phyloP scores from a whole-genome alignment of 192 early-diverging fungal genomes.

The Coemansia sp. region DNA sequence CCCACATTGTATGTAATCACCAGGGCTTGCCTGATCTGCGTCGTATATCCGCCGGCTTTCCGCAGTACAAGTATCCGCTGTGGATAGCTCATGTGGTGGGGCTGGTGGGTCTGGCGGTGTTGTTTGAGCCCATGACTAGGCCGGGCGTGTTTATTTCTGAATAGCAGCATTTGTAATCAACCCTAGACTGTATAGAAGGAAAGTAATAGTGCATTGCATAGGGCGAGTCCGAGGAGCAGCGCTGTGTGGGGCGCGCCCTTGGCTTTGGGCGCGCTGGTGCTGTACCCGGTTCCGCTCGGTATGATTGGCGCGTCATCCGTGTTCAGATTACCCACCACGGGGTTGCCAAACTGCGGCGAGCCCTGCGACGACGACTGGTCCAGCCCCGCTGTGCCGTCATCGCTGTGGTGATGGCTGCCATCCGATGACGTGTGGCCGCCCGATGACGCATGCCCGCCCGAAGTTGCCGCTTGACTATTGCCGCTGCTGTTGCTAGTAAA shows the following conservation, averaged over 20 bases:
- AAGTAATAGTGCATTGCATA: too few species aligned
- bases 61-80: conserved; percentile 7
- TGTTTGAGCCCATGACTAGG: conserved; percentile 48
- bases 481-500: neutral
- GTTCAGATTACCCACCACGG: conserved; percentile 27
- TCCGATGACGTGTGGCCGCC: neutral
- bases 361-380: neutral
- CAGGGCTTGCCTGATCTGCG: conserved; percentile 22
- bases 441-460: too few species aligned
- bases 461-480: neutral
- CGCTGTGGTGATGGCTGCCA: neutral
- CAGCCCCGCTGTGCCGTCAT: conserved; percentile 4
- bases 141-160: conserved; percentile 7
- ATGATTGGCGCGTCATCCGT: conserved; percentile 17
- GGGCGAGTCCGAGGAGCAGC: neutral
- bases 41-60: neutral
- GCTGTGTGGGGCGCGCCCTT: too few species aligned
- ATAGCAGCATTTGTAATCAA: neutral
- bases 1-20: conserved; percentile 34
- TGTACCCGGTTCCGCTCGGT: conserved; percentile 40
- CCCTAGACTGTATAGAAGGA: too few species aligned
- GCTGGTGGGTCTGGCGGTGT: conserved; percentile 4
- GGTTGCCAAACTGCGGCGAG: conserved; percentile 34
- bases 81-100: conserved; percentile 29
- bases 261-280: too few species aligned